Conservation (phyloP, 2,329 filamentous ascomycete species). For the Phaeosphaeriaceae sp. region DNA sequence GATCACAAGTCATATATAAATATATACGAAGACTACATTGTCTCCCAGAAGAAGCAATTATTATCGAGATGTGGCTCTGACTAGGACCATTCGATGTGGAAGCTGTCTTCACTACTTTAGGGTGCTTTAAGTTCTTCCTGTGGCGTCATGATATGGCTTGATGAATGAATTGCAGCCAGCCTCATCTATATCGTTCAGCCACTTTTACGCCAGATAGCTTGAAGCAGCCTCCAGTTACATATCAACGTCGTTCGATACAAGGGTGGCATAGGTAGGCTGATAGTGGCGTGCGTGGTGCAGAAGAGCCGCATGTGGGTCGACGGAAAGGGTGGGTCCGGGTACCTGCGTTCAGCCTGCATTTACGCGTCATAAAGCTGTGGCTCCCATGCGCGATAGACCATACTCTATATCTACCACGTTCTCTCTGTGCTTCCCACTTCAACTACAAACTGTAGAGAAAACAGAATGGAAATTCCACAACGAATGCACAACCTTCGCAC, state of each 20-base stretch:
- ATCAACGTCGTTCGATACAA: not conserved
- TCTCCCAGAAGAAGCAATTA: too few relatives aligned
- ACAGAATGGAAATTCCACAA: not conserved
- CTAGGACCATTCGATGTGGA: too few relatives aligned
- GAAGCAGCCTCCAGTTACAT: too few relatives aligned
- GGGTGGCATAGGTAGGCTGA: not conserved
- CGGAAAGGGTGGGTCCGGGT: constrained; percentile 7
- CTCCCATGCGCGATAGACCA: not conserved
- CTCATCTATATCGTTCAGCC: too few relatives aligned
- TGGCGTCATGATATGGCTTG: too few relatives aligned
- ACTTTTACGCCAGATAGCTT: too few relatives aligned
- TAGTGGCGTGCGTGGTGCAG: constrained; percentile 3
- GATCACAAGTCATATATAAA: too few relatives aligned
- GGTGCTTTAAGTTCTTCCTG: too few relatives aligned
- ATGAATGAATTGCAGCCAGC: too few relatives aligned
- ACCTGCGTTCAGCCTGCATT: constrained; percentile 1
- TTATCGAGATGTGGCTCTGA: too few relatives aligned
- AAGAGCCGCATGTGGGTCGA: constrained; percentile 9
- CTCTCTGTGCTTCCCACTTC: not conserved
- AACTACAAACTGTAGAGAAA: not conserved
- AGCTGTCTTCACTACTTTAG: too few relatives aligned
- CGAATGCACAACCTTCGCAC: not conserved
- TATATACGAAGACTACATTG: too few relatives aligned
- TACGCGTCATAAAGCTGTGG: not conserved
- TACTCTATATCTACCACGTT: not conserved